Evolutionary conservation across 495 filamentous ascomycete species (phyloP).

Genomic region (Halenospora varia): DNA sequence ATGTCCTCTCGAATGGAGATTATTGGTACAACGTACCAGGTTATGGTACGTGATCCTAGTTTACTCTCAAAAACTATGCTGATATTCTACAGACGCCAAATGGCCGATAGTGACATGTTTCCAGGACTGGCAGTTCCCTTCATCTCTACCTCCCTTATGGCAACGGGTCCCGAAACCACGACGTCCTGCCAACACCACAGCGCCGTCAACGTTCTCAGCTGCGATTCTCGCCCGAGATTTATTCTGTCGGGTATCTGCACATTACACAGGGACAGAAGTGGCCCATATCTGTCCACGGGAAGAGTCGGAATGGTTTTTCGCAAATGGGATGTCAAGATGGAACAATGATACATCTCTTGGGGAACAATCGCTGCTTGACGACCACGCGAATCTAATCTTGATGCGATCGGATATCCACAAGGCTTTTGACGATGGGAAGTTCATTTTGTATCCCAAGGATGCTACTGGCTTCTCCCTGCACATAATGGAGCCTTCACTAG

Average conservation of each 20-base stretch:
- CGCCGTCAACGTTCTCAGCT: slow-evolving; percentile 3
- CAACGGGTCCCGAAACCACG: neutral
- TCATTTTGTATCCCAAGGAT: neutral
- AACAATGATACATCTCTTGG: neutral
- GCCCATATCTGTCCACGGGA: neutral
- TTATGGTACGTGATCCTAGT: neutral
- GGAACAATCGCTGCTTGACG: neutral
- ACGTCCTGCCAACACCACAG: slow-evolving; percentile 1
- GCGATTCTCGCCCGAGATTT: slow-evolving; percentile 7
- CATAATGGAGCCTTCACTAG: neutral
- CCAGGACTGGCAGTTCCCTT: slow-evolving; percentile 12
- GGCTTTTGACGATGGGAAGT: neutral
- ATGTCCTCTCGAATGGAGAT: slow-evolving; percentile 6
- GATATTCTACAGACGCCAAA: neutral
- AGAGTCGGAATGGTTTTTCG: neutral
- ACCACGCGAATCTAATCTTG: neutral
- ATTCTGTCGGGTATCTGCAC: slow-evolving; percentile 5
- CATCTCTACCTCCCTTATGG: neutral
- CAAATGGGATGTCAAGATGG: neutral
- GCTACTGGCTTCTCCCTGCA: neutral
- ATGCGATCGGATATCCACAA: neutral
- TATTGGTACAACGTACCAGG: slow-evolving; percentile 8
- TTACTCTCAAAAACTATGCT: neutral
- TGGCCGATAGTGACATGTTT: slow-evolving; percentile 10
- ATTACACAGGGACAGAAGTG: neutral